These are phyloP conservation scores for Diaporthe helianthi DNA, from an alignment of 2,329 filamentous ascomycete species.

Conservation along the genomic window DNA sequence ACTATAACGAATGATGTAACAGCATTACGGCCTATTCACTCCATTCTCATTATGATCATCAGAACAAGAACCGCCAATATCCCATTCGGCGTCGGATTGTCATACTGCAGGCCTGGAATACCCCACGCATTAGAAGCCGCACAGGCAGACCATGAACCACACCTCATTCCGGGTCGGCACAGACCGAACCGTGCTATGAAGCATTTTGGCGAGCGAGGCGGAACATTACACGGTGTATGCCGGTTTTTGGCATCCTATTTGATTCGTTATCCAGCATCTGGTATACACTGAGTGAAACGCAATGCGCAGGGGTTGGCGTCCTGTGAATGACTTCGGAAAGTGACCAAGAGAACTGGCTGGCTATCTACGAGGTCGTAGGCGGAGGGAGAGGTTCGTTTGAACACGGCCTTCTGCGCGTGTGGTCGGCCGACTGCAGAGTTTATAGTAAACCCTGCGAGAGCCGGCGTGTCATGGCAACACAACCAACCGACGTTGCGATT, in stretches of 20 bases:
- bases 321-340: neutral
- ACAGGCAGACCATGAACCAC: neutral
- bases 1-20: slow-evolving; percentile 76
- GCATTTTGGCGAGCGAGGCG: neutral
- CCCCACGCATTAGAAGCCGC: neutral
- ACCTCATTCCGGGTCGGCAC: neutral
- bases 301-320: slow-evolving; percentile 1
- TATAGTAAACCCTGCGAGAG: neutral
- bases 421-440: neutral
- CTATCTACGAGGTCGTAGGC: slow-evolving; percentile 6
- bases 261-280: slow-evolving; percentile 15
- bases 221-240: neutral
- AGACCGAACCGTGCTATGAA: slow-evolving; percentile 1
- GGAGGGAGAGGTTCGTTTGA: neutral
- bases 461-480: neutral
- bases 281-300: slow-evolving; percentile 18
- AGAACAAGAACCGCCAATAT: neutral
- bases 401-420: neutral
- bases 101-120: neutral
- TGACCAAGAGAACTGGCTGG: neutral
- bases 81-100: neutral
- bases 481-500: neutral
- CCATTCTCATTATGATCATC: slow-evolving; percentile 14
- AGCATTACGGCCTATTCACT: neutral
- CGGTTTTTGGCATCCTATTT: neutral